Evolutionary conservation across 139 green algal genomes (phyloP).

Genomic region (Chlorella sorokiniana): DNA sequence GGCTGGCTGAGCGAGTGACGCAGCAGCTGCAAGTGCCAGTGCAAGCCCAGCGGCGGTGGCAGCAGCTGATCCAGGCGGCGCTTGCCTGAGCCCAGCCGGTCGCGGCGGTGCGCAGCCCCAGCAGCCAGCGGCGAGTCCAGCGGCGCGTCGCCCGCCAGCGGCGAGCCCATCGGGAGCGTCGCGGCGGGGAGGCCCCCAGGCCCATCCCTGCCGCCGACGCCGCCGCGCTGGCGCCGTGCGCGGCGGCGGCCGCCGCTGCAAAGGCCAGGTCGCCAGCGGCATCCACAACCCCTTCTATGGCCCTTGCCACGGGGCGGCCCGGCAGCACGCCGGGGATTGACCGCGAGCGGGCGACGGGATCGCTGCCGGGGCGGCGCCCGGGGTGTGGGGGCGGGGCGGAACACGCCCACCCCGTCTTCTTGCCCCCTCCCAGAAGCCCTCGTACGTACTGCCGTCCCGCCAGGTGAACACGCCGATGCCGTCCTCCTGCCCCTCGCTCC

Average conservation of each 20-base stretch:
- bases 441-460: slow-evolving; percentile 62
- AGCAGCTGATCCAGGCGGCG: background rate
- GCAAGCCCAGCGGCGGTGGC: background rate
- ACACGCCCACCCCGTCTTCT: slow-evolving; percentile 65
- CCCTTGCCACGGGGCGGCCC: background rate
- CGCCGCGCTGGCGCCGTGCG: background rate
- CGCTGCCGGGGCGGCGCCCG: background rate
- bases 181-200: background rate
- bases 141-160: background rate
- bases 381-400: slow-evolving; percentile 39
- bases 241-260: background rate
- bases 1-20: too few relatives aligned
- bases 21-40: background rate
- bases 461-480: slow-evolving; percentile 64
- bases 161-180: background rate
- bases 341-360: background rate
- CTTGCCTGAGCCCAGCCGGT: background rate
- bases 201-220: background rate
- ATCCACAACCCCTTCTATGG: background rate
- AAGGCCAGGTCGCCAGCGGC: background rate
- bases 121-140: slow-evolving; percentile 12
- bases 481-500: slow-evolving; percentile 61
- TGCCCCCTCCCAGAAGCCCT: slow-evolving; percentile 69
- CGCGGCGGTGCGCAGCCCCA: background rate
- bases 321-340: background rate